These are phyloP conservation scores for Ilex paraguariensis DNA, from an alignment of 305 asterid species.

Conservation along the genomic window DNA sequence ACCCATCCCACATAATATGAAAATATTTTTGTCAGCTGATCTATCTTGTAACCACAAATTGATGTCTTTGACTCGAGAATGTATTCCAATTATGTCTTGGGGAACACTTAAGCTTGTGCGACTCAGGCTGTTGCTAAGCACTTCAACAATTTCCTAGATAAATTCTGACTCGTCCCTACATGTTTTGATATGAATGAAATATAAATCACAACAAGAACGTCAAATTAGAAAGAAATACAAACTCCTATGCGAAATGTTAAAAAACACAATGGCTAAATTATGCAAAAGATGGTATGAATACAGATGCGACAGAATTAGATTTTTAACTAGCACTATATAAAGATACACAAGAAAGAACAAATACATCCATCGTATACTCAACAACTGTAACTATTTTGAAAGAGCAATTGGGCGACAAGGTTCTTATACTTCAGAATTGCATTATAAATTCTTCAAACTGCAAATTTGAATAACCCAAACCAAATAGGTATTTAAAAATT, in stretches of 20 bases:
- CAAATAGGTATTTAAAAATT: no score
- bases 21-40: not conserved
- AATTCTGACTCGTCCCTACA: constrained; percentile 12
- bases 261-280: not conserved
- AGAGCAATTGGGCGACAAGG: not conserved
- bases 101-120: not conserved
- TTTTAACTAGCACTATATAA: not conserved
- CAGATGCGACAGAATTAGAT: not conserved
- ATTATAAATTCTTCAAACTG: no score
- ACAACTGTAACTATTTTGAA: not conserved
- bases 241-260: not conserved
- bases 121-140: constrained; percentile 4
- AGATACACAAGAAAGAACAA: not conserved
- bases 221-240: not conserved
- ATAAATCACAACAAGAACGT: not conserved
- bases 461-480: no score
- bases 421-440: no score
- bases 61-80: constrained; percentile 1
- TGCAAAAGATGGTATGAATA: not conserved
- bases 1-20: constrained; percentile 16
- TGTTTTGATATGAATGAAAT: not conserved
- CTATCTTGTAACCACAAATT: constrained; percentile 13
- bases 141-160: constrained; percentile 6
- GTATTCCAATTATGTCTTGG: constrained; percentile 9
- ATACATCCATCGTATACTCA: not conserved